A percentile compares a stretch with the other conserved stretches of the same genome.
These are phyloP conservation scores for Backusella circina DNA, from an alignment of 192 early-diverging fungal genomes.

Conservation along the genomic window DNA sequence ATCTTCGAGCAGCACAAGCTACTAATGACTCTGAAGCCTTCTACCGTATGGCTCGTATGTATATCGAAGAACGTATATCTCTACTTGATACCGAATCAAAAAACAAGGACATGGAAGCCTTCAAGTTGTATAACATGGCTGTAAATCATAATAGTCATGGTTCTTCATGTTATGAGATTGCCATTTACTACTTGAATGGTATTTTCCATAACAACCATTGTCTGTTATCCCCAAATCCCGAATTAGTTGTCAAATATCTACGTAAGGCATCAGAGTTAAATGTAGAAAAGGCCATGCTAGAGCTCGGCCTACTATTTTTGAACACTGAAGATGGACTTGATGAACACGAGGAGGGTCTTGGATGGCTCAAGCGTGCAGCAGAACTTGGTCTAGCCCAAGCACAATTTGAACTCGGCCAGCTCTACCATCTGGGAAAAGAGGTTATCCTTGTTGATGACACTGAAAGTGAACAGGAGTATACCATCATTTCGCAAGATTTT, in stretches of 20 bases:
- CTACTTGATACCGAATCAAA: neutral
- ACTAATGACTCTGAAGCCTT: conserved; percentile 30
- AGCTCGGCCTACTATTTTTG: neutral
- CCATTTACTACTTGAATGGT: conserved; percentile 10
- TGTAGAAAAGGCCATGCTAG: conserved; percentile 15
- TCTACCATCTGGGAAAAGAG: conserved; percentile 14
- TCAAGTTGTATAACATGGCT: neutral
- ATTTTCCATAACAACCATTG: neutral
- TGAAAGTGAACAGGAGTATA: neutral
- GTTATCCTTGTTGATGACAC: neutral
- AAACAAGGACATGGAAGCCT: neutral
- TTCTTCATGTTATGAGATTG: neutral
- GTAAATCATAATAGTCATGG: neutral
- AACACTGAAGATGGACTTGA: neutral
- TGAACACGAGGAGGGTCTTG: conserved; percentile 3
- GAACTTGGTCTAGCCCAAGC: conserved; percentile 7
- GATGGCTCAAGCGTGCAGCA: conserved; percentile 7
- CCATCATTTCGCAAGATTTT: conserved; percentile 18
- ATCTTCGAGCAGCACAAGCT: conserved; percentile 14
- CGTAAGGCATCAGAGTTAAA: conserved; percentile 3
- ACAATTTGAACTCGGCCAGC: conserved; percentile 15
- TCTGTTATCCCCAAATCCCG: neutral
- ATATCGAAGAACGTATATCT: neutral
- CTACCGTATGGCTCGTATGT: conserved; percentile 21
- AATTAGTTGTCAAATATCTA: conserved; percentile 5